Evolutionary conservation across 1,139 yeast genomes (phyloP).

Genomic region (Hemisphaericaspora lyxosophila): DNA sequence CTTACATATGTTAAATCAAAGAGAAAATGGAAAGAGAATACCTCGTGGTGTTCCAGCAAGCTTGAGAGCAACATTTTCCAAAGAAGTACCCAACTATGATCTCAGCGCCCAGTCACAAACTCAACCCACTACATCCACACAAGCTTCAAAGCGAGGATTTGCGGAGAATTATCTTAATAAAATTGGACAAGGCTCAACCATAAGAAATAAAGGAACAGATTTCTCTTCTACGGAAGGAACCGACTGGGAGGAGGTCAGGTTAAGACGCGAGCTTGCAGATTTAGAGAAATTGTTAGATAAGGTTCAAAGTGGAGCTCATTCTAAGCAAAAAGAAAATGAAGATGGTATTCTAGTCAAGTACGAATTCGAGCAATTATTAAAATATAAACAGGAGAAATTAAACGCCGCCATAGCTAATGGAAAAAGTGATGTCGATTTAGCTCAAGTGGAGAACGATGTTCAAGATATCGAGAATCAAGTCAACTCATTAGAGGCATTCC

Average conservation of each 20-base stretch:
- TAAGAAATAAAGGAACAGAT: slow-evolving; percentile 66
- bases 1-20: slow-evolving; percentile 85
- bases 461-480: slow-evolving; percentile 67
- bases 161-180: slow-evolving; percentile 42
- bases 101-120: slow-evolving; percentile 36
- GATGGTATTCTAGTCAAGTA: slow-evolving; percentile 46
- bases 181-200: slow-evolving; percentile 51
- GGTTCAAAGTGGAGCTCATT: slow-evolving; percentile 53
- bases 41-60: slow-evolving; percentile 96
- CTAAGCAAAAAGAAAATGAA: slow-evolving; percentile 27
- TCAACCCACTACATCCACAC: slow-evolving; percentile 33
- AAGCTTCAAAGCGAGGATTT: slow-evolving; percentile 27
- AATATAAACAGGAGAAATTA: slow-evolving; percentile 56
- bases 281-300: slow-evolving; percentile 62
- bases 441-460: slow-evolving; percentile 54
- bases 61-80: slow-evolving; percentile 85
- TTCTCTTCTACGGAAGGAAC: slow-evolving; percentile 71
- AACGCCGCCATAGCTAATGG: slow-evolving; percentile 10
- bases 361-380: slow-evolving; percentile 79
- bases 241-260: slow-evolving; percentile 85
- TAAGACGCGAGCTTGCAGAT: slow-evolving; percentile 75
- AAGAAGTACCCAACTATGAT: slow-evolving; percentile 79
- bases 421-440: slow-evolving; percentile 28
- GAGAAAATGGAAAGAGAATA: slow-evolving; percentile 82
- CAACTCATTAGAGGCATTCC: slow-evolving; percentile 56